Base-by-base conservation (phyloP, 2,329 filamentous ascomycete species). In the Malbranchea zuffiana region DNA sequence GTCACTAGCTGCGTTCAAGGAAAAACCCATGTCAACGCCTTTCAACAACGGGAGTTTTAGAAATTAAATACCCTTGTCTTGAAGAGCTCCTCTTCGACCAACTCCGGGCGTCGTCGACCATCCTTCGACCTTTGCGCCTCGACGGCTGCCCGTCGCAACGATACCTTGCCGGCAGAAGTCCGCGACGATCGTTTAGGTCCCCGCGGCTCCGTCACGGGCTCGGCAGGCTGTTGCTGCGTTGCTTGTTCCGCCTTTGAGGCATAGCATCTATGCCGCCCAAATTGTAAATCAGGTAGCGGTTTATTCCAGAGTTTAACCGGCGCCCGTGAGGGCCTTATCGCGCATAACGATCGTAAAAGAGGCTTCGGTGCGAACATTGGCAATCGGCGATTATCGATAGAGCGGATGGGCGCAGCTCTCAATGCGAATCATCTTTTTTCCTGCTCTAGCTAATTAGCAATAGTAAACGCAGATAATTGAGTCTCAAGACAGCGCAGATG, bases 131-230 rank as follows among this genome's bases (percentile, higher is more conserved):
- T 65, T 61, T 94, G 85, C 12, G 87, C 86, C 50, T 90, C 85
- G 12, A 85, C 81, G 20, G 87, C 85, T 8, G 93, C 85, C 41
- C 86, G 74, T 38, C 88, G 77, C 20, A 95, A 67, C 2, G 84
- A 90, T 44, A 79, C 81, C 47, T 85, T 82, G 29, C 74, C 64
- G 16, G 68, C 66, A 3, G 71, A 64, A 16, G 63, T 62, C 43
- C 71, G 60, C n/a, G 57, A 51, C 5, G 59, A 55, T 45, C 68
- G 65, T 50, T 66, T 68, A 48, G 62, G 52, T 12, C 58, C 56
- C 29, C 55, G 54, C 3, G 42, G 33, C 11, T 13, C 23, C 17
- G 26, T 35, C 13, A n/a, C 33, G 8, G 5, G 8, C 7, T 35
- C 23, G 3, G 24, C 19, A n/a, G 33, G 15, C 20, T n/a, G n/a